These are phyloP conservation scores for Bipolaris bicolor DNA, from an alignment of 2,329 filamentous ascomycete genomes.

Conservation along the genomic window DNA sequence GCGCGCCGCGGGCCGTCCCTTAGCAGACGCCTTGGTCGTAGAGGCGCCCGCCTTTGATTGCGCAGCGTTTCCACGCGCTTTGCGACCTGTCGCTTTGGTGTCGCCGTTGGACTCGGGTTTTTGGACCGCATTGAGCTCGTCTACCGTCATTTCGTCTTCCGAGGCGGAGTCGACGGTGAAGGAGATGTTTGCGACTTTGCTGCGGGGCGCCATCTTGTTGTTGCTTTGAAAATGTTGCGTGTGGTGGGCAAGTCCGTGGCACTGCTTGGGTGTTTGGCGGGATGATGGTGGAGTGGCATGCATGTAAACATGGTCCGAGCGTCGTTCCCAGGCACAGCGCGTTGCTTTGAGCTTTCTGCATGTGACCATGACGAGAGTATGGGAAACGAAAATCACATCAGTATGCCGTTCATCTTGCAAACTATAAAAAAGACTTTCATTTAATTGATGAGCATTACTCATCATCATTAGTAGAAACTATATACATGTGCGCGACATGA, in stretches of 20 bases:
- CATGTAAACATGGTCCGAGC: conserved; percentile 15
- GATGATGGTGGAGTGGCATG: conserved; percentile 7
- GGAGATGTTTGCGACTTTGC: conserved; percentile 42
- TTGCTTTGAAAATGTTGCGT: not conserved
- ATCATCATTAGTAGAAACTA: conserved; percentile 13
- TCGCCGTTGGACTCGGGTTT: conserved; percentile 52
- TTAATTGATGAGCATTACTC: not conserved
- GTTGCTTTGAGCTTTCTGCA: not conserved
- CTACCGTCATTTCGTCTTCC: conserved; percentile 49
- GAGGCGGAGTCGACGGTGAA: conserved; percentile 50
- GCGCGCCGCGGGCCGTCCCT: conserved; percentile 46
- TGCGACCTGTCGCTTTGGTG: conserved; percentile 46
- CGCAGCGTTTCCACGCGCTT: conserved; percentile 41
- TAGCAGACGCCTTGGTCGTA: conserved; percentile 41
- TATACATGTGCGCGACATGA: conserved; percentile 4
- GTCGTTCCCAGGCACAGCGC: not conserved
- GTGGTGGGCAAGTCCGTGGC: conserved; percentile 4
- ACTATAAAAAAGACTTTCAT: not conserved
- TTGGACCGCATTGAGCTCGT: conserved; percentile 44
- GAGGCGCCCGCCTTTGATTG: conserved; percentile 32
- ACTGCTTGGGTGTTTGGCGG: conserved; percentile 11
- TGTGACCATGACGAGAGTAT: not conserved
- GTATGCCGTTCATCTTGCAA: not conserved
- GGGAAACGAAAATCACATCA: not conserved
- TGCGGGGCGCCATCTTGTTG: conserved; percentile 42